Conservation (phyloP, 495 filamentous ascomycete species). For the Cairneyella variabilis region DNA sequence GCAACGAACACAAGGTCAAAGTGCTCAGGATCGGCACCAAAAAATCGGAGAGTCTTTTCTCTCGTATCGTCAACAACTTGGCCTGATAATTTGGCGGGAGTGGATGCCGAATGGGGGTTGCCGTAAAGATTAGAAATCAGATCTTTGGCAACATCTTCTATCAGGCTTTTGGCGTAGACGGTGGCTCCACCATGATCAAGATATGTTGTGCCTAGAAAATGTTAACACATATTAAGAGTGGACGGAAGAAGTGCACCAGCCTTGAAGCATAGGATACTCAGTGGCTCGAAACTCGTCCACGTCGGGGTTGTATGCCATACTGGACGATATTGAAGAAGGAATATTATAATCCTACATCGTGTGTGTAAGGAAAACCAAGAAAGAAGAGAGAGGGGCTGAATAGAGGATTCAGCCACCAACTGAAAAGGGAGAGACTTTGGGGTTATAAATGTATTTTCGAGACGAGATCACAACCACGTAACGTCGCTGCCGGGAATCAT, state of each 20-base stretch:
- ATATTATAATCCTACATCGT: too few species aligned
- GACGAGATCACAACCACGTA: too few species aligned
- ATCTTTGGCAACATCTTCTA: constrained; percentile 65
- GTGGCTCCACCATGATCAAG: constrained; percentile 92
- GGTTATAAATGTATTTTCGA: too few species aligned
- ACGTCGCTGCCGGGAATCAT: too few species aligned
- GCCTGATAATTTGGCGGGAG: constrained; percentile 70
- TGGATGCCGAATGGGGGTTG: constrained; percentile 84
- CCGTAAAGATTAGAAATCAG: constrained; percentile 61
- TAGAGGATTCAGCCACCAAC: too few species aligned
- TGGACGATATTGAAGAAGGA: too few species aligned
- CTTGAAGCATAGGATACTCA: constrained; percentile 80
- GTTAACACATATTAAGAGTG: neutral
- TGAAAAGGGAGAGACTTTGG: too few species aligned
- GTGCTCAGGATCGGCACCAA: constrained; percentile 73
- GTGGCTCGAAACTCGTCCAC: constrained; percentile 62
- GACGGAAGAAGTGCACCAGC: constrained; percentile 38
- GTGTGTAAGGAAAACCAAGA: too few species aligned
- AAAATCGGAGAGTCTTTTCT: constrained; percentile 66
- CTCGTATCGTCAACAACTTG: constrained; percentile 70
- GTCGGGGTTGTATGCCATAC: constrained; percentile 51
- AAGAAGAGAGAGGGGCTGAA: too few species aligned
- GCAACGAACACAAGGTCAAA: constrained; percentile 89
- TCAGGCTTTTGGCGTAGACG: constrained; percentile 70
- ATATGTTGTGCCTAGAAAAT: constrained; percentile 61